Percentiles rank a stretch among this genome's conserved stretches.
Evolutionary conservation across 306 rosid genomes (phyloP).

Genomic region (Cucumis hystrix): DNA sequence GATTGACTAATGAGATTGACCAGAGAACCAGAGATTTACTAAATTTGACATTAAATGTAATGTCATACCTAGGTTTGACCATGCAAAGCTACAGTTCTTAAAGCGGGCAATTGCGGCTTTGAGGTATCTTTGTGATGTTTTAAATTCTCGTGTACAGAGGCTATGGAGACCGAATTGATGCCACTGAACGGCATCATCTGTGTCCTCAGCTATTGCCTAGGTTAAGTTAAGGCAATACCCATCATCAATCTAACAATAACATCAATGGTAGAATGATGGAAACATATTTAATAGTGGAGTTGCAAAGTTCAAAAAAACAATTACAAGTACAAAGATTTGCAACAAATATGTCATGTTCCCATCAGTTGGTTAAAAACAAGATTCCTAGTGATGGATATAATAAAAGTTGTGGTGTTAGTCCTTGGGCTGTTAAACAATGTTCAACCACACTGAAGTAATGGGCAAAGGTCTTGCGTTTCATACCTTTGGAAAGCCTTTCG

Average conservation of each 20-base stretch:
- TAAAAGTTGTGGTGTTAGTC: background rate
- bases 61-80: slow-evolving; percentile 78
- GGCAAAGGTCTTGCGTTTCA: background rate
- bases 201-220: slow-evolving; percentile 81
- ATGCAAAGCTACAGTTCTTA: slow-evolving; percentile 55
- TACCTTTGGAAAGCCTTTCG: background rate
- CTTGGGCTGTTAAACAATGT: background rate
- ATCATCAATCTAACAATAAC: slow-evolving; percentile 6
- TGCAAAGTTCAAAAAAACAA: background rate
- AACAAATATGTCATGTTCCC: background rate
- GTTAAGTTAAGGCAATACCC: background rate
- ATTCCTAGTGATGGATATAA: background rate
- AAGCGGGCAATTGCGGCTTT: slow-evolving; percentile 71
- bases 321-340: background rate
- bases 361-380: background rate
- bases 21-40: background rate
- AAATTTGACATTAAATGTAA: background rate
- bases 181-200: slow-evolving; percentile 88
- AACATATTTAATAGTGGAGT: background rate
- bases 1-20: background rate
- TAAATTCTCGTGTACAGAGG: slow-evolving; percentile 68
- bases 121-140: slow-evolving; percentile 61
- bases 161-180: slow-evolving; percentile 91
- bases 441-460: background rate
- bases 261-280: background rate